These are phyloP conservation scores for Selenicereus undatus DNA, from an alignment of 148 eudicot genomes.

Conservation along the genomic window DNA sequence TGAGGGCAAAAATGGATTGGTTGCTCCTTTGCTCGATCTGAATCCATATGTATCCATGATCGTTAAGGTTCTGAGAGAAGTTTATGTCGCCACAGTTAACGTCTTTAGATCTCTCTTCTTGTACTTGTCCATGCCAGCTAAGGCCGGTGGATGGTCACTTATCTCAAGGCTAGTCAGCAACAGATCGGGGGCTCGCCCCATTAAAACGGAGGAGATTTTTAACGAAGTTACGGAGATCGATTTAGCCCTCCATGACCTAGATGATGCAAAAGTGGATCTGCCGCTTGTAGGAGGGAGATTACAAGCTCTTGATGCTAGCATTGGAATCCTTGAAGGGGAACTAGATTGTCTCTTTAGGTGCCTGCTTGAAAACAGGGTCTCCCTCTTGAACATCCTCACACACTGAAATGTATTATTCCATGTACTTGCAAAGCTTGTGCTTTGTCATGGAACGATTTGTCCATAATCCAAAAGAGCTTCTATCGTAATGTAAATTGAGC, in stretches of 20 bases:
- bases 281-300: slow-evolving; percentile 26
- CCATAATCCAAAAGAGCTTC: slow-evolving; percentile 2
- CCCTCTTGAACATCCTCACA: slow-evolving; percentile 41
- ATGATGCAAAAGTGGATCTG: slow-evolving; percentile 15
- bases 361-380: slow-evolving; percentile 38
- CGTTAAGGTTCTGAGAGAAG: slow-evolving; percentile 28
- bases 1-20: slow-evolving; percentile 22
- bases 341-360: slow-evolving; percentile 34
- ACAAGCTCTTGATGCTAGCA: slow-evolving; percentile 24
- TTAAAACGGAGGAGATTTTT: slow-evolving; percentile 4
- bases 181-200: slow-evolving; percentile 7
- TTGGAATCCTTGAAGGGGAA: slow-evolving; percentile 29
- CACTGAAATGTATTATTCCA: slow-evolving; percentile 1
- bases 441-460: slow-evolving; percentile 8
- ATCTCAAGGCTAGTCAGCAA: slow-evolving; percentile 29
- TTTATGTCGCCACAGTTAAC: slow-evolving; percentile 11
- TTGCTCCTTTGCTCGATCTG: not conserved
- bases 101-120: slow-evolving; percentile 29
- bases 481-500: slow-evolving; percentile 18
- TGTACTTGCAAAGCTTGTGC: not conserved
- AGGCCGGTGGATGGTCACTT: slow-evolving; percentile 32
- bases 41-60: slow-evolving; percentile 19
- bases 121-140: slow-evolving; percentile 35
- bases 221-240: slow-evolving; percentile 39
- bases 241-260: slow-evolving; percentile 22